Conservation (phyloP, 352 stramenopile species). For the Phytophthora boehmeriae region DNA sequence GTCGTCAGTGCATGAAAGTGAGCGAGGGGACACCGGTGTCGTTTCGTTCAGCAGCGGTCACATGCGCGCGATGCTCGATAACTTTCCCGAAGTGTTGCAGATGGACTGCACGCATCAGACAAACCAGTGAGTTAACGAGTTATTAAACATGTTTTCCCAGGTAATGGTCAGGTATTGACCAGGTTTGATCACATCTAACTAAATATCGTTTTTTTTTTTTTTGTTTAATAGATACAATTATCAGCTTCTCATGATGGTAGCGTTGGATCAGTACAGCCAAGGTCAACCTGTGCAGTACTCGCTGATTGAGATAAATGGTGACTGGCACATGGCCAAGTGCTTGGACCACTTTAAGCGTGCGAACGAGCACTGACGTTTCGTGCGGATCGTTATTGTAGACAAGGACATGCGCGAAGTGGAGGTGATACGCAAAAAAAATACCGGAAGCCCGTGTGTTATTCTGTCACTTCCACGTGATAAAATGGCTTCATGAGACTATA, state of each 20-base stretch:
- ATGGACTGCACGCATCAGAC: slow-evolving; percentile 19
- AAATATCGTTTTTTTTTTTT: too few species aligned
- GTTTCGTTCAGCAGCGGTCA: slow-evolving; percentile 5
- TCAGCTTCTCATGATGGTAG: slow-evolving; percentile 7
- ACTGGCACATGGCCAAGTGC: slow-evolving; percentile 11
- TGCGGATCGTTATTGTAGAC: slow-evolving; percentile 8
- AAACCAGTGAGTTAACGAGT: slow-evolving; percentile 5
- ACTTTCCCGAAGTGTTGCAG: slow-evolving; percentile 7
- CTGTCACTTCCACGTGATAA: slow-evolving; percentile 20
- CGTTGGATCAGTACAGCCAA: slow-evolving; percentile 10
- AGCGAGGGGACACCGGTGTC: slow-evolving; percentile 12
- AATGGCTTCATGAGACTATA: slow-evolving; percentile 15
- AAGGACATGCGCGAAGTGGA: slow-evolving; percentile 15
- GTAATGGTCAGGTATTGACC: slow-evolving; percentile 3
- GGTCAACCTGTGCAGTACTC: slow-evolving; percentile 15
- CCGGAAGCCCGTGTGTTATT: not conserved
- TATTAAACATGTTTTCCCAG: slow-evolving; percentile 1
- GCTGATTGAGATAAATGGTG: slow-evolving; percentile 1
- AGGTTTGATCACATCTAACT: too few species aligned
- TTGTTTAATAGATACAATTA: slow-evolving; percentile 15
- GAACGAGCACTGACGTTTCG: slow-evolving; percentile 16
- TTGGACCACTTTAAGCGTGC: slow-evolving; percentile 14
- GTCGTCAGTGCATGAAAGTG: slow-evolving; percentile 6
- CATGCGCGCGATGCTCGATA: slow-evolving; percentile 10
- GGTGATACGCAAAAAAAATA: slow-evolving; percentile 4